Percentiles rank a stretch among this genome's conserved stretches.
phyloP scores from a whole-genome alignment of 2,329 filamentous ascomycete genomes.

The Rutstroemia sp. region DNA sequence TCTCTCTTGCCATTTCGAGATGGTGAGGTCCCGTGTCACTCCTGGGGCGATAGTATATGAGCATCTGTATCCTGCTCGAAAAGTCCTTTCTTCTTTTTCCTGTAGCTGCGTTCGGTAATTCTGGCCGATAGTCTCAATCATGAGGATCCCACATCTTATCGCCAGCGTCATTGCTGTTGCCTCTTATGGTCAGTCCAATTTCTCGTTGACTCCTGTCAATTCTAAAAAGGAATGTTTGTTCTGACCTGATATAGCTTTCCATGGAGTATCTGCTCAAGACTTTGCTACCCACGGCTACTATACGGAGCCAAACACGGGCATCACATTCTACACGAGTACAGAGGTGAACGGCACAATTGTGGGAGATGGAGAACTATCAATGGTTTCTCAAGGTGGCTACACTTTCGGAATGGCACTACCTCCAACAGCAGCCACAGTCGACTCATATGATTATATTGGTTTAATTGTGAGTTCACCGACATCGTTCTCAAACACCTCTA shows the following conservation, averaged over 20 bases:
- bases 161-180: conserved; percentile 18
- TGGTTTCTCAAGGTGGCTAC: conserved; percentile 34
- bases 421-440: conserved; percentile 37
- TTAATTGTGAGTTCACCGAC: conserved; percentile 39
- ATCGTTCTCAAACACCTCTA: not conserved
- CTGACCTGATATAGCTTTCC: conserved; percentile 17
- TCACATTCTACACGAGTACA: conserved; percentile 45
- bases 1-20: not conserved
- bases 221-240: not conserved
- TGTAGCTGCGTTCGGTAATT: not conserved
- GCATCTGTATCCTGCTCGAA: not conserved
- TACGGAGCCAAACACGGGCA: conserved; percentile 42
- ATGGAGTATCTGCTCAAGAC: conserved; percentile 22
- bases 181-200: conserved; percentile 16
- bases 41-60: not conserved
- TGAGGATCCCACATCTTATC: conserved; percentile 22
- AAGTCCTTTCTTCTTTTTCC: not conserved
- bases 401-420: conserved; percentile 50
- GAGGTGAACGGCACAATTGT: conserved; percentile 34
- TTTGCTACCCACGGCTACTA: conserved; percentile 30
- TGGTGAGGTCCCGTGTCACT: not conserved
- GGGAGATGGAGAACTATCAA: conserved; percentile 26
- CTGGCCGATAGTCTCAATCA: conserved; percentile 16
- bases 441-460: conserved; percentile 51
- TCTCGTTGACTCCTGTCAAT: not conserved